phyloP scores from a whole-genome alignment of 2,329 filamentous ascomycete genomes.

The Botrytis squamosa region DNA sequence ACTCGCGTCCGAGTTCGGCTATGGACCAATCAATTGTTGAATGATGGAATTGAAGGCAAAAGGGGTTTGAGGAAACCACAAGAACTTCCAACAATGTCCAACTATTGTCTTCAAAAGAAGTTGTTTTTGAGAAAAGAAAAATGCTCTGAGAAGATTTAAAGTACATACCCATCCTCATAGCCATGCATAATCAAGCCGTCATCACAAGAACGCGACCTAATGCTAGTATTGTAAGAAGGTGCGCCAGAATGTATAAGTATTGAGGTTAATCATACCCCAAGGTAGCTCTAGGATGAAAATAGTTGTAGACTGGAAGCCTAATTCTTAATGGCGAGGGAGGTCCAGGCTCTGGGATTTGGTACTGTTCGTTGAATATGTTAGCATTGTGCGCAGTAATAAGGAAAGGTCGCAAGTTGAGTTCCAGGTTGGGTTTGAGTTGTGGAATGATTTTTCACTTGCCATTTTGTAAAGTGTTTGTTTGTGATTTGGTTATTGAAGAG shows the following conservation, averaged over 20 bases:
- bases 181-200: not conserved
- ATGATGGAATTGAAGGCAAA: not conserved
- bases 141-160: not conserved
- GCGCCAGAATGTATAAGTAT: not conserved
- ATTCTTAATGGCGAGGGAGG: not conserved
- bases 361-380: not conserved
- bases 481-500: not conserved
- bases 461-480: not conserved
- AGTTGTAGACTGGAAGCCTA: not conserved
- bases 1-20: not conserved
- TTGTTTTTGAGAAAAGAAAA: not conserved
- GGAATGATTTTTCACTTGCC: not conserved
- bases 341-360: not conserved
- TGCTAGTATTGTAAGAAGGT: not conserved
- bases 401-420: not conserved
- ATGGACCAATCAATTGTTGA: slow-evolving; percentile 2
- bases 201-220: not conserved
- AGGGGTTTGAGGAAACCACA: not conserved
- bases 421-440: not conserved
- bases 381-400: not conserved
- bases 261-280: not conserved
- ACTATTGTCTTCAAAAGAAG: not conserved
- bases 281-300: not conserved
- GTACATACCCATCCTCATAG: not conserved
- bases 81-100: not conserved